Evolutionary conservation across 129 eudicot genomes (phyloP).

Genomic region (Mikania micrantha): DNA sequence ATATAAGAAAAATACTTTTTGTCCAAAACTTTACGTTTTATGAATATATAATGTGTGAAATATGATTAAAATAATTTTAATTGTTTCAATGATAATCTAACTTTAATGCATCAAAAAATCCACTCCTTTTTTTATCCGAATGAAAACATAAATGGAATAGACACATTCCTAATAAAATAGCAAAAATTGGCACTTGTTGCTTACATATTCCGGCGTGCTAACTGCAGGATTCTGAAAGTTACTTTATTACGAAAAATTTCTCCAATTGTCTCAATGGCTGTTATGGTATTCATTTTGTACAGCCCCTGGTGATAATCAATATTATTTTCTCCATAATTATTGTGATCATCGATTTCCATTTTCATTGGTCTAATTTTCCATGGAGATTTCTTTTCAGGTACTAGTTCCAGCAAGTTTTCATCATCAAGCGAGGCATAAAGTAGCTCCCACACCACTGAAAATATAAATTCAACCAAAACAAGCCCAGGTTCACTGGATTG

Average conservation of each 20-base stretch:
- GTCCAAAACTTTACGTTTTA: not conserved
- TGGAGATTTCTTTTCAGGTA: constrained; percentile 59
- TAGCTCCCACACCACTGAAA: constrained; percentile 72
- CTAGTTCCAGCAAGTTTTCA: constrained; percentile 73
- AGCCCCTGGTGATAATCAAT: constrained; percentile 48
- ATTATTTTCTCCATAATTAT: constrained; percentile 48
- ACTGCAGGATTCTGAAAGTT: constrained; percentile 63
- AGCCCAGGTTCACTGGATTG: constrained; percentile 66
- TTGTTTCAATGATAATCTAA: not conserved
- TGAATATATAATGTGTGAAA: not conserved
- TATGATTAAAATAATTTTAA: not conserved
- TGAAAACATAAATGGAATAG: not conserved
- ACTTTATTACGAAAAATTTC: constrained; percentile 51
- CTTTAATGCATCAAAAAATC: not conserved
- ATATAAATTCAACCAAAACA: constrained; percentile 61
- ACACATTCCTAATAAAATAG: not conserved
- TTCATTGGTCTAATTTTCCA: constrained; percentile 60
- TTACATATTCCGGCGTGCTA: constrained; percentile 86
- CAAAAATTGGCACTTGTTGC: constrained; percentile 31
- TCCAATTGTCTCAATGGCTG: constrained; percentile 78
- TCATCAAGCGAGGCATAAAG: constrained; percentile 92
- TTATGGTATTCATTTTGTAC: constrained; percentile 52
- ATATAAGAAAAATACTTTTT: not conserved
- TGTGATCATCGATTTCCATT: constrained; percentile 69
- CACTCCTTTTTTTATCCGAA: not conserved